Percentiles rank a stretch among this genome's conserved stretches.
phyloP scores from a whole-genome alignment of 2,329 filamentous ascomycete genomes.

The Neospermospora avenae region DNA sequence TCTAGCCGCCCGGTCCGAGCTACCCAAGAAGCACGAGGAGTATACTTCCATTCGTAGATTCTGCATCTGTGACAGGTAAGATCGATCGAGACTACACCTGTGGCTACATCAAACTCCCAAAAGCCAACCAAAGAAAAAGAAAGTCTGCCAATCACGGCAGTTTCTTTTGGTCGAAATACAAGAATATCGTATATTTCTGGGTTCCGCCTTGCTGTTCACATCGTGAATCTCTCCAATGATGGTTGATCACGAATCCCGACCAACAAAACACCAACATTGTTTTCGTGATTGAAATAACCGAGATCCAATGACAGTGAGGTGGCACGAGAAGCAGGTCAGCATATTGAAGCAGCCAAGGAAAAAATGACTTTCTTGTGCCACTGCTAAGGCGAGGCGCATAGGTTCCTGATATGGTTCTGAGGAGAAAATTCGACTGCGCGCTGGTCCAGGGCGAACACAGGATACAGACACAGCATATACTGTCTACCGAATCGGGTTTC shows the following conservation, averaged over 20 bases:
- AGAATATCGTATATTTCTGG: background rate
- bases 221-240: background rate
- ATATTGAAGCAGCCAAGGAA: background rate
- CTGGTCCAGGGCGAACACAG: too few species aligned
- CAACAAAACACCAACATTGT: slow-evolving; percentile 1
- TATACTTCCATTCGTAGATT: too few species aligned
- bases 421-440: too few species aligned
- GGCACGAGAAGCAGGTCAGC: background rate
- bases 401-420: background rate
- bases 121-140: background rate
- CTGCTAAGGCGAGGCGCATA: background rate
- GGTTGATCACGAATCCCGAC: background rate
- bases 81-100: background rate
- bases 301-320: background rate
- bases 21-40: too few species aligned
- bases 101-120: background rate
- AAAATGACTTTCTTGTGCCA: background rate
- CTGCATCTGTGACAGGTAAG: background rate
- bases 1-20: too few species aligned
- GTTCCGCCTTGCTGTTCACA: too few species aligned
- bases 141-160: too few species aligned
- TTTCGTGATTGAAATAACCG: background rate
- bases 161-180: too few species aligned
- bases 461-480: too few species aligned
- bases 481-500: too few species aligned